Evolutionary conservation across 2,329 filamentous ascomycete species (phyloP), one percentile per base, ranked within the genome.

Genomic region (Ascochyta viciae-villosae): DNA sequence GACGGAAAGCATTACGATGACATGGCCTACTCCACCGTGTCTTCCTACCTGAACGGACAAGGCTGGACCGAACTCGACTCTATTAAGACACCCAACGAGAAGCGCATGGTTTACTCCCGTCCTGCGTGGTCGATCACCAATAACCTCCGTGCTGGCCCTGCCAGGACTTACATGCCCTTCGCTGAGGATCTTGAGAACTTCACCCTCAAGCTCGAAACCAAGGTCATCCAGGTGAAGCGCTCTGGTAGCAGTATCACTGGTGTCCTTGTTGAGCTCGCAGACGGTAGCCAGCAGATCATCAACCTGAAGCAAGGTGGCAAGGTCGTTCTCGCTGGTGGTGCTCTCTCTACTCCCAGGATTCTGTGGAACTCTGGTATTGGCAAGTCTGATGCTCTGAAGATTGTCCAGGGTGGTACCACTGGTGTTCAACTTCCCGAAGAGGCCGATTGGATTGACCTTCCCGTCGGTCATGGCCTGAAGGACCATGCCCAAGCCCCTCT

Each of bases 231-330:
- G 16, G 64, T 59, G 27, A 58, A 66, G 35, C 64, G 65, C 29
- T 58, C 50, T 15, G 57, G 58, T 23, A 61, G 57, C 16, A 53
- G 55, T 15, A 40, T 66, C 16, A 64, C 62, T 27, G 65, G 65
- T 53, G 64, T 68, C 27, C 60, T 67, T 48, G 56, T 64, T 31
- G 51, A 67, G 47, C 48, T 50, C 38, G 45, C 43, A 35, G 78
- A 85, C 1, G 87, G 89, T 2, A 86, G 89, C 2, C 87, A 89
- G 63, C 70, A 80, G 16, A 78, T 89, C 73, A 83, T 85, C 51
- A 85, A 83, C 74, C 85, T 89, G 12, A 89, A 85, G 66, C 58
- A 61, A 31, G 66, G 64, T 15, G 64, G 66, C 44, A 68, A 69
- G 39, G 52, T 67, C 26, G 71, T 67, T 61, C 55, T 69, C 27